Evolutionary conservation across 1,139 yeast genomes (phyloP).

Genomic region (Diutina siamensis): DNA sequence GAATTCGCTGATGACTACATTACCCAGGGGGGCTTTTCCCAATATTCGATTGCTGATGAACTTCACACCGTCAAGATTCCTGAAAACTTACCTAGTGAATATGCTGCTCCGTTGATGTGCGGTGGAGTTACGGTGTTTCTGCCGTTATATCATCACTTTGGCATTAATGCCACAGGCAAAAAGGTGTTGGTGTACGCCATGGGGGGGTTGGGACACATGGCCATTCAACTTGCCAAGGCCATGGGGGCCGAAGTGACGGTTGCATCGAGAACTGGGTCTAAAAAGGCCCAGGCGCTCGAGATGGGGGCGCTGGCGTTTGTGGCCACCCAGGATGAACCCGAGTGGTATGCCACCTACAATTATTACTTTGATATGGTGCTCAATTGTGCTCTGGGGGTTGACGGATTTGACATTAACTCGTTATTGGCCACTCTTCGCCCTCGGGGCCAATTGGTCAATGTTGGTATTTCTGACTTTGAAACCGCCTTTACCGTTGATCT

Average conservation of each 20-base stretch:
- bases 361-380: background rate
- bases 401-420: conserved; percentile 8
- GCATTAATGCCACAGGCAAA: conserved; percentile 8
- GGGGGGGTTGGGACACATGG: conserved; percentile 6
- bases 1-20: conserved; percentile 5
- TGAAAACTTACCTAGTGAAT: background rate
- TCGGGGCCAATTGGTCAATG: background rate
- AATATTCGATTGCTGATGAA: background rate
- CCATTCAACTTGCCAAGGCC: conserved; percentile 1
- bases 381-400: conserved; percentile 8
- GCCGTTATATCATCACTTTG: background rate
- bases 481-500: background rate
- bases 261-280: background rate
- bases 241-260: conserved; percentile 5
- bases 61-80: background rate
- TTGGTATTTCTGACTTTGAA: background rate
- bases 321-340: background rate
- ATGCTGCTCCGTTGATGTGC: conserved; percentile 6
- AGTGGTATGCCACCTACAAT: background rate
- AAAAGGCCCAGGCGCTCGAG: background rate
- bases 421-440: background rate
- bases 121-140: conserved; percentile 5
- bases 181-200: background rate
- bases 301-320: background rate
- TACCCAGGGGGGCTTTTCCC: conserved; percentile 5